Base-by-base conservation (phyloP, 805 yeast genomes). In the Suhomyces sp. region DNA sequence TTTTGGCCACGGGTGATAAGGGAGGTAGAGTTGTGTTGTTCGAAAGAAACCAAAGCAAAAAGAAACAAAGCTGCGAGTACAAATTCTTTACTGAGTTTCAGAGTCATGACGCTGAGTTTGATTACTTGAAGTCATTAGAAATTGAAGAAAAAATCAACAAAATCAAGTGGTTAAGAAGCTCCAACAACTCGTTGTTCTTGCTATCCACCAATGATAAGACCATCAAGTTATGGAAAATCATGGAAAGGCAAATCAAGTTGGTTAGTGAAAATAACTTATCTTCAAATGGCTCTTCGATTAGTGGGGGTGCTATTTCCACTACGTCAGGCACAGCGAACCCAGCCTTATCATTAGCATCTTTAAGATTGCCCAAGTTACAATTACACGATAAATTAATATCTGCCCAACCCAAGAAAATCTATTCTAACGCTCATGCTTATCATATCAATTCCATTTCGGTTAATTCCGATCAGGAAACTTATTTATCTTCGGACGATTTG, bases 121-220 rank as follows among this genome's bases (percentile, higher is more conserved):
- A 94, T 73, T 94, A 94, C 73, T 79, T 94, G 59, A 94, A 96
- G 74, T 88, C 96, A 23, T 78, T 94, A 59, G 99, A 96, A 72
- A 96, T 94, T 66, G 99, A 94, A 73, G 99, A 94, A 74, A 93
- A 93, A 71, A 96, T 94, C 72, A 94, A 94, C 76, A 93, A 94
- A 74, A 93, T 96, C 69, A 90, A 91, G 72, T 94, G 99, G 99
- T 82, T 96, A 65, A 85, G 82, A 62, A 84, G 96, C 57, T 85
- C 87, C 48, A 93, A 91, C 72, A 86, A 87, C 65, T 89, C 97
- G n/a, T 93, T 92, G 66, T 90, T 89, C 65, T 76, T 94, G 61
- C 79, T 94, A 60, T 85, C 93, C 31, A 91, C 99, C 31, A 94
- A 94, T 70, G 99, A 94, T 75, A 94, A 94, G 73, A 94, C 99